A percentile compares a stretch with the other conserved stretches of the same genome.
Evolutionary conservation across 805 yeast genomes (phyloP).

Genomic region (Lachancea fermentati): DNA sequence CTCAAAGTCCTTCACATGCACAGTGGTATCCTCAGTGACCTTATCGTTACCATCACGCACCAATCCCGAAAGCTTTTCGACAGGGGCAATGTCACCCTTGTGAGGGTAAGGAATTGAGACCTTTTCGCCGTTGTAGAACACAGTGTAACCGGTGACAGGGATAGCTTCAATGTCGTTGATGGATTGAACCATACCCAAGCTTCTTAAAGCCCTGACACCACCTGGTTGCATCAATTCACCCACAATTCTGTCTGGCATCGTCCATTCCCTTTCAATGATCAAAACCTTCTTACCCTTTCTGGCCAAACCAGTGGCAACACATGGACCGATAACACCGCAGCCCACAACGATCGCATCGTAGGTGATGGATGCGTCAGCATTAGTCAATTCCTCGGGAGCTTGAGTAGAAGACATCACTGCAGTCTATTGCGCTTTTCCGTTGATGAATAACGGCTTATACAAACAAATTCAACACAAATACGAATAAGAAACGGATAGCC

Average conservation of each 20-base stretch:
- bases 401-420: slow-evolving; percentile 1
- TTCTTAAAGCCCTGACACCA: slow-evolving; percentile 78
- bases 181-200: slow-evolving; percentile 73
- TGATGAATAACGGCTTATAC: too few species aligned
- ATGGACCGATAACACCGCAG: slow-evolving; percentile 98
- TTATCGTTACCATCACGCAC: slow-evolving; percentile 57
- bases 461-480: too few species aligned
- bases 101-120: slow-evolving; percentile 68
- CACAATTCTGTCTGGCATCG: slow-evolving; percentile 90
- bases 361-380: slow-evolving; percentile 27
- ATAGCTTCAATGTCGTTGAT: slow-evolving; percentile 53
- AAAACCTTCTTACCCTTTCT: slow-evolving; percentile 81
- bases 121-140: slow-evolving; percentile 54
- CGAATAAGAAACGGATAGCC: too few species aligned
- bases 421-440: too few species aligned
- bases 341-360: slow-evolving; percentile 90
- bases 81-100: slow-evolving; percentile 44
- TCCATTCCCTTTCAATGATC: slow-evolving; percentile 79
- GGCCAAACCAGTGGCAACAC: slow-evolving; percentile 84
- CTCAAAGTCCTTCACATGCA: slow-evolving; percentile 51
- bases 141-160: slow-evolving; percentile 73
- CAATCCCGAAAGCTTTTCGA: slow-evolving; percentile 49
- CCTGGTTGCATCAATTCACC: slow-evolving; percentile 97
- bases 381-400: slow-evolving; percentile 18
- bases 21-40: slow-evolving; percentile 43